Base-by-base conservation (phyloP, 2,329 filamentous ascomycete species). In the Aspergillus jensenii region DNA sequence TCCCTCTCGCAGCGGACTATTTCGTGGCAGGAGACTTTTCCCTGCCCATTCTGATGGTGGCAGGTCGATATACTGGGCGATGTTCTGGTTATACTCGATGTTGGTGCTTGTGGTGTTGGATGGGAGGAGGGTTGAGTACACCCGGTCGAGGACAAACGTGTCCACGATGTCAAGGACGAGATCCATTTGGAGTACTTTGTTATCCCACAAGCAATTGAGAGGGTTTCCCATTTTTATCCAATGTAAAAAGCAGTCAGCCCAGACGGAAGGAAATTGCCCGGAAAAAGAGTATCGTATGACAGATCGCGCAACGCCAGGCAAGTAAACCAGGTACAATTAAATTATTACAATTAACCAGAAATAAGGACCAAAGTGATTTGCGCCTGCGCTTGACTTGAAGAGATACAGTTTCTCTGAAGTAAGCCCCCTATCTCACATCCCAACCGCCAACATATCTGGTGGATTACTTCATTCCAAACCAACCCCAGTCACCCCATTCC, bases 151-250 rank as follows among this genome's bases (percentile, higher is more conserved):
- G 57, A 91, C 67, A 68, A 87, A 90, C 60, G 87, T 90, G 77
- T 96, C 91, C 72, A 85, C 81, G 62, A 91, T 68, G 74, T 96
- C 91, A 65, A 96, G 87, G 27, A 93, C 84, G 76, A 96, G 84
- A 79, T 96, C 92, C 92, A 96, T 96, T 37, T 6, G 1, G 35
- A 35, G 9, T 35, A 6, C 5, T 3, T 2, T 37, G 5, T 7
- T n/a, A 37, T 15, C 7, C 2, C 2, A n/a, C 6, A 1, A 1
- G 14, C 0, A n/a, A 37, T 6, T 37, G 35, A 37, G 35, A n/a
- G 35, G 0, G 4, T n/a, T n/a, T 35, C 8, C 33, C 12, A 3
- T 37, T n/a, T 37, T 37, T 37, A 37, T 37, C 15, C 15, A 37
- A n/a, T 37, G 5, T 37, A n/a, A 14, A 7, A 35, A 35, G 12